Evolutionary conservation across 2,329 filamentous ascomycete species (phyloP), one percentile per base, ranked within the genome.

Genomic region (Paraconiothyrium brasiliense): DNA sequence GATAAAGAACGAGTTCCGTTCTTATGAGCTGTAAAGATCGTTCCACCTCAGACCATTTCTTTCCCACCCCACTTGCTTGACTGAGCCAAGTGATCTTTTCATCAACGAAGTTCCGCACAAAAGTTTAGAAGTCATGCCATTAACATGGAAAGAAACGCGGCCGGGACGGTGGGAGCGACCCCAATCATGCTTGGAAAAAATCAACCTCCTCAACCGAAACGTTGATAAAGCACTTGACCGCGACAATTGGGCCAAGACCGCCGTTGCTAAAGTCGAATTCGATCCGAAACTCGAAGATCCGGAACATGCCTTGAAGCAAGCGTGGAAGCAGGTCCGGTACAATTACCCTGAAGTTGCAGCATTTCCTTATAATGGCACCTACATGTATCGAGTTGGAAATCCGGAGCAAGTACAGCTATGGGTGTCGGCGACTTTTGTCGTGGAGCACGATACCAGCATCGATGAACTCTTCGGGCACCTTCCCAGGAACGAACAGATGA

Each of bases 241-340:
- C 43, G 69, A 71, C 50, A 69, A 71, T 47, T 71, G 69, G 69
- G 69, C 68, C 20, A 71, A 71, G 48, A 71, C 64, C 7, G 69
- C 67, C 14, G 67, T 71, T 37, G 68, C 68, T 20, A 71, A 69
- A 49, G 68, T 71, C 43, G 63, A 66, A 39, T 71, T 71, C 52
- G 48, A 67, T 46, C 67, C 68, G 4, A 44, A 56, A 3, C 59
- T 71, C 27, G 66, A 64, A 35, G 67, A 71, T 32, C 69, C 69
- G 11, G 68, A 57, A 24, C 41, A 56, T 14, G 66, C 67, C 30
- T 62, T 71, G 3, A 55, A 58, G 43, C 60, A 57, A 41, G 69
- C 69, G 10, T 71, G 69, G 69, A 71, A 71, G 55, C 69, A 71
- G 52, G 69, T 71, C n/a, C 67, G 69, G 34, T 71, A 68, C 64